phyloP scores from a whole-genome alignment of 306 rosid species.

The Ziziphus jujuba region DNA sequence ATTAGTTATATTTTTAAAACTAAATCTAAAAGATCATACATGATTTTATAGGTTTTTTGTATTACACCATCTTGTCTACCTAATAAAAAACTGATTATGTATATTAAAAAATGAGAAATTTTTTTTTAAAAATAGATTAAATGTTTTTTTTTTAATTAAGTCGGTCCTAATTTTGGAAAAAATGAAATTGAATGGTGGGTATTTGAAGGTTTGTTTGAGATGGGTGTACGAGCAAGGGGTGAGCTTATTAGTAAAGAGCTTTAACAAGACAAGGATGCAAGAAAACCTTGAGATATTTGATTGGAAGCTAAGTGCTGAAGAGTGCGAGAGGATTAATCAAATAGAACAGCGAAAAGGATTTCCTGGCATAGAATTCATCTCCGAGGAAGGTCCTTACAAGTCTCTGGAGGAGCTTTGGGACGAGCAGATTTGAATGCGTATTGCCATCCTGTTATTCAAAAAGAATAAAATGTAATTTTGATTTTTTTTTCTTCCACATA shows the following conservation, averaged over 20 bases:
- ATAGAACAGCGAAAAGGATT: conserved; percentile 47
- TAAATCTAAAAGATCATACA: too few species aligned
- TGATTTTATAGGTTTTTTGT: too few species aligned
- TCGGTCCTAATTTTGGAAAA: too few species aligned
- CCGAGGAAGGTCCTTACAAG: conserved; percentile 26
- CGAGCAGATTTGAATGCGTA: conserved; percentile 6
- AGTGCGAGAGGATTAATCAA: conserved; percentile 43
- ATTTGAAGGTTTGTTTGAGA: conserved; percentile 45
- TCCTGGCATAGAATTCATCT: background rate
- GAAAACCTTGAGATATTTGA: conserved; percentile 53
- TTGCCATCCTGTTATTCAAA: too few species aligned
- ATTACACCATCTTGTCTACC: too few species aligned
- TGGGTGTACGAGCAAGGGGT: conserved; percentile 55
- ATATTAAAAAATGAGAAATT: too few species aligned
- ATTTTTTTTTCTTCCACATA: too few species aligned
- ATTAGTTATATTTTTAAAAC: too few species aligned
- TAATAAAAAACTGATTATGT: too few species aligned
- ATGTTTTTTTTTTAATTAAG: background rate
- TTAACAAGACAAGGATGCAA: conserved; percentile 58
- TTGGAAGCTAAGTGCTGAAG: conserved; percentile 52
- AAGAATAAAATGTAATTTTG: too few species aligned
- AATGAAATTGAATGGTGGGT: background rate
- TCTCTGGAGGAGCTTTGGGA: conserved; percentile 27
- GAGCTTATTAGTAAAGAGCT: conserved; percentile 46
- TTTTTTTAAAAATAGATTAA: background rate